phyloP scores from a whole-genome alignment of 208 protist genomes.

The Trypanosoma congolense region DNA sequence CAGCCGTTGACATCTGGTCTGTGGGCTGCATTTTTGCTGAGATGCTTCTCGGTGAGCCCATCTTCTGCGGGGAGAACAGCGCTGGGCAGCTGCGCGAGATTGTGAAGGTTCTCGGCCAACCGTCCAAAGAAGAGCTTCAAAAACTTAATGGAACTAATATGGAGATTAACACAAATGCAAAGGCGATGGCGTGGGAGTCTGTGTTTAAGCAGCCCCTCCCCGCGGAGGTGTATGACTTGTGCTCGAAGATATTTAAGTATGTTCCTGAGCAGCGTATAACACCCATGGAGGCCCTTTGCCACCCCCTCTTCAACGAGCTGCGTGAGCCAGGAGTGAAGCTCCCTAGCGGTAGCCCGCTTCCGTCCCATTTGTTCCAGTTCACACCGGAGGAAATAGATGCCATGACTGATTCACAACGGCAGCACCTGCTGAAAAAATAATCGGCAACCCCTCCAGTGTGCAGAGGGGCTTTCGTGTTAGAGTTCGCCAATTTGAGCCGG shows the following conservation, averaged over 20 bases:
- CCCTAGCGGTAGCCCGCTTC: conserved; percentile 60
- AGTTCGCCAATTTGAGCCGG: neutral
- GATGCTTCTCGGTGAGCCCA: conserved; percentile 98
- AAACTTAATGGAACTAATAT: conserved; percentile 57
- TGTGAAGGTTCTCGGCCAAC: conserved; percentile 95
- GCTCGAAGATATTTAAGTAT: conserved; percentile 93
- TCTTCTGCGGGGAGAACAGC: conserved; percentile 99
- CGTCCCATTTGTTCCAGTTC: conserved; percentile 64
- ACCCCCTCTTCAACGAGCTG: conserved; percentile 98
- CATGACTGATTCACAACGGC: conserved; percentile 60
- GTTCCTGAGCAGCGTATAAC: conserved; percentile 82
- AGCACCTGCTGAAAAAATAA: conserved; percentile 32
- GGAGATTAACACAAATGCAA: conserved; percentile 42
- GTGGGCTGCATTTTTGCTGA: conserved; percentile 99
- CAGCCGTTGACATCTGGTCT: conserved; percentile 98
- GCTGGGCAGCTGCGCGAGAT: conserved; percentile 97
- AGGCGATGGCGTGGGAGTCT: conserved; percentile 47
- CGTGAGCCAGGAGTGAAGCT: conserved; percentile 68
- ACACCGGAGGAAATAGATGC: conserved; percentile 49
- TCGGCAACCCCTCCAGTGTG: neutral
- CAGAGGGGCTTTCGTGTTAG: neutral
- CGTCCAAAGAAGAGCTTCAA: conserved; percentile 62
- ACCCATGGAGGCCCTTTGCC: conserved; percentile 90
- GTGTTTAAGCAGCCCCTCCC: conserved; percentile 55
- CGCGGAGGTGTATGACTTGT: conserved; percentile 89